Conservation (phyloP, 2,329 filamentous ascomycete genomes). For the Ophiosphaerella herpotricha region DNA sequence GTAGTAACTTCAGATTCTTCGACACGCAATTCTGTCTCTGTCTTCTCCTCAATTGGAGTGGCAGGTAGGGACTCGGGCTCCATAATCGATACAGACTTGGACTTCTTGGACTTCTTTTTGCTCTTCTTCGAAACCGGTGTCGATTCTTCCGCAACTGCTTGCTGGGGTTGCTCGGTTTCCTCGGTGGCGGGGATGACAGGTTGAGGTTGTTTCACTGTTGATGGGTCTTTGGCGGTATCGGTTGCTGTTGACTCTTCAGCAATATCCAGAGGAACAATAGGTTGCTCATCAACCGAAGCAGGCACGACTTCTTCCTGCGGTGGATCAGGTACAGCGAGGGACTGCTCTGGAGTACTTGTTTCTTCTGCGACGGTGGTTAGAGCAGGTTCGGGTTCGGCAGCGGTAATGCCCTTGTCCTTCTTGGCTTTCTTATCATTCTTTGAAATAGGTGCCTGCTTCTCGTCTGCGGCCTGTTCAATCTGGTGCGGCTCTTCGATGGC, state of each 20-base stretch:
- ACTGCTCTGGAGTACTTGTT: conserved; percentile 6
- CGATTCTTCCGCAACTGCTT: conserved; percentile 1
- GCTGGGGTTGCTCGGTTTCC: neutral
- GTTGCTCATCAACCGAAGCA: neutral
- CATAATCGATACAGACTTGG: conserved; percentile 17
- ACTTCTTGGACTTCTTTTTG: conserved; percentile 27
- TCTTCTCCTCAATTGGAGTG: conserved; percentile 12
- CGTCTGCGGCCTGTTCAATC: neutral
- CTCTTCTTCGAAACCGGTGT: conserved; percentile 14
- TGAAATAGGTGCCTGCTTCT: conserved; percentile 6
- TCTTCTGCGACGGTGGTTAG: conserved; percentile 8
- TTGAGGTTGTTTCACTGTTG: neutral
- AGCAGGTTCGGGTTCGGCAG: conserved; percentile 5
- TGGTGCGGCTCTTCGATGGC: neutral
- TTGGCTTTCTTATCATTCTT: conserved; percentile 27
- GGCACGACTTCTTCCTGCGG: neutral
- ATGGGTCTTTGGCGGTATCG: neutral
- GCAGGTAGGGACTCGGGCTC: conserved; percentile 4
- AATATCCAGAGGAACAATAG: neutral
- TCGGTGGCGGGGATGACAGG: neutral
- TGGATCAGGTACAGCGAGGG: neutral
- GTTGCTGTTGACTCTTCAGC: neutral
- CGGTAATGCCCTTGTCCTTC: conserved; percentile 22
- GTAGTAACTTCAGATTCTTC: conserved; percentile 1
- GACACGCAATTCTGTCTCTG: neutral